Evolutionary conservation across 306 rosid genomes (phyloP).

Genomic region (Casuarina equisetifolia): DNA sequence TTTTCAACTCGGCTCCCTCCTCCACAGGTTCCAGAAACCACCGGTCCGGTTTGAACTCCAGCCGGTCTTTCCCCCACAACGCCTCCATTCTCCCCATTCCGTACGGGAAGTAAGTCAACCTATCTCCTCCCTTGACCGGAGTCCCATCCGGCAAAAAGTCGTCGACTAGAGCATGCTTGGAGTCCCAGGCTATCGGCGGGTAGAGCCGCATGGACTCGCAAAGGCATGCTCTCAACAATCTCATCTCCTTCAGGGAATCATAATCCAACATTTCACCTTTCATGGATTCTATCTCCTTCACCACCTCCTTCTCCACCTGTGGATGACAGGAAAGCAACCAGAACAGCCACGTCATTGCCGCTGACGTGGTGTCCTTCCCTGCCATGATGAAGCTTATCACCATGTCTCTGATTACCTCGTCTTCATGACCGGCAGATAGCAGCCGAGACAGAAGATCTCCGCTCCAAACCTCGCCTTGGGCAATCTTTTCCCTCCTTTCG

Average conservation of each 20-base stretch:
- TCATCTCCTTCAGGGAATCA: conserved; percentile 48
- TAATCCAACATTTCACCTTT: conserved; percentile 27
- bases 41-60: conserved; percentile 73
- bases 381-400: conserved; percentile 85
- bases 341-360: conserved; percentile 93
- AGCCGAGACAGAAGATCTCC: conserved; percentile 72
- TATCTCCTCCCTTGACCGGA: conserved; percentile 57
- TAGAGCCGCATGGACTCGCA: conserved; percentile 84
- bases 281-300: conserved; percentile 45
- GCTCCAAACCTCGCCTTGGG: not conserved
- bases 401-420: conserved; percentile 70
- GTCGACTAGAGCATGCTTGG: conserved; percentile 65
- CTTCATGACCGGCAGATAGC: conserved; percentile 48
- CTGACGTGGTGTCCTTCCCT: conserved; percentile 89
- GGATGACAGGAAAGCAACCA: conserved; percentile 63
- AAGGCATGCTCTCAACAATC: conserved; percentile 64
- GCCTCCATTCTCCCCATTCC: conserved; percentile 93
- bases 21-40: conserved; percentile 59
- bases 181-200: conserved; percentile 94
- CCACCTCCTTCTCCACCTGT: conserved; percentile 32
- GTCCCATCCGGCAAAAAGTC: conserved; percentile 79
- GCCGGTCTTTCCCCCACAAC: conserved; percentile 74
- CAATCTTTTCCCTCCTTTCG: conserved; percentile 37
- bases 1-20: conserved; percentile 34
- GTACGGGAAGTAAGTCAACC: conserved; percentile 84